Base-by-base conservation (phyloP, 768 basidiomycete genomes). In the Termitomyces bulborhizus region DNA sequence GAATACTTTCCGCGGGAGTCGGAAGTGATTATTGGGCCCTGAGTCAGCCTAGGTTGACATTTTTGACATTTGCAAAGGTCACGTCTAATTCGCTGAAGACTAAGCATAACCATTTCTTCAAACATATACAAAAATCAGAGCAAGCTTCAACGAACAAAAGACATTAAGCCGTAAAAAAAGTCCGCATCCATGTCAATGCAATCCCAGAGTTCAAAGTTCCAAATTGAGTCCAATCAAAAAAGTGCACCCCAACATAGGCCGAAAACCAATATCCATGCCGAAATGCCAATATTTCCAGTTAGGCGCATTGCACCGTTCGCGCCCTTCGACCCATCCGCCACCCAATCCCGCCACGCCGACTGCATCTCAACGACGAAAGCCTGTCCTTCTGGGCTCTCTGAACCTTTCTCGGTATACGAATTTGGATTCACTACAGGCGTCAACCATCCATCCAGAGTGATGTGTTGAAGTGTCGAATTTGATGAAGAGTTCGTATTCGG, bases 351-450 rank as follows among this genome's bases (percentile, higher is more conserved):
- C 76, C 84, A 89, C 4, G 88, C 87, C 0, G 88, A 79, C 55
- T 91, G 76, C 69, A 93, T 75, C 63, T 84, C 76, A 5, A 94
- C 66, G 11, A 88, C 81, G 67, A 95, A 95, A 6, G 87, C 88
- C 70, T 94, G 78, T 0, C 77, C 84, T 67, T 95, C 93, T 1
- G 92, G 80, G 56, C 86, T 88, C 18, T 80, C 21, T 0, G 68
- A 55, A 0, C 87, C 85, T 56, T 79, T 55, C 1, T 58, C 11
- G 0, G 73, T 71, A 62, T 76, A 84, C 1, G 72, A 65, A 51
- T 86, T 66, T 0, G 93, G 92, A 63, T 95, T 74, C 3, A 88
- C 88, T 16, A 93, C 90, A 5, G 88, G 88, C 5, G 71, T 74
- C 26, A 92, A 69, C 83, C 86, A 88, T 3, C 88, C 85, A 39